Evolutionary conservation across 176 grass and related monocot genomes (phyloP).

Genomic region (Musa schizocarpa): DNA sequence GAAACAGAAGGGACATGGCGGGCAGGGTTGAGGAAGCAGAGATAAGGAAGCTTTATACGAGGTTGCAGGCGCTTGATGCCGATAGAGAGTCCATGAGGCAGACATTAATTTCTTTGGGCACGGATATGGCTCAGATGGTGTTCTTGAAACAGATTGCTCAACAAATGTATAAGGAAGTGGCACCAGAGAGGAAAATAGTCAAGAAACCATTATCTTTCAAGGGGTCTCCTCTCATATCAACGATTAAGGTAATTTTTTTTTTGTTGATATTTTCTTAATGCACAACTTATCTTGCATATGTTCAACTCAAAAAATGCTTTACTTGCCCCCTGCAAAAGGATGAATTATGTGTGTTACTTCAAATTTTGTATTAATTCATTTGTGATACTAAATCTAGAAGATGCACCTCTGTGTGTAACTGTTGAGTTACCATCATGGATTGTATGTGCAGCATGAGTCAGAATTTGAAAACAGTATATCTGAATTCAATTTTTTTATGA

Average conservation of each 20-base stretch:
- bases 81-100: slow-evolving; percentile 71
- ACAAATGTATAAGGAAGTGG: slow-evolving; percentile 35
- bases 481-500: background rate
- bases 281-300: background rate
- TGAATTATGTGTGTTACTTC: no score
- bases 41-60: slow-evolving; percentile 51
- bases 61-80: slow-evolving; percentile 54
- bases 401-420: background rate
- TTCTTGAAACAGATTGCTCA: slow-evolving; percentile 63
- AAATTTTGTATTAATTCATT: background rate
- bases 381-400: no score
- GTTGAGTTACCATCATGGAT: background rate
- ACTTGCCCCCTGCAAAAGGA: no score
- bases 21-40: slow-evolving; percentile 34
- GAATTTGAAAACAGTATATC: background rate
- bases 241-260: slow-evolving; percentile 56
- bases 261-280: background rate
- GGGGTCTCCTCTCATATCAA: slow-evolving; percentile 33
- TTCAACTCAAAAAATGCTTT: background rate
- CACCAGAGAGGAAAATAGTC: slow-evolving; percentile 25
- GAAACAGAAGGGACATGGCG: slow-evolving; percentile 14
- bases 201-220: slow-evolving; percentile 31
- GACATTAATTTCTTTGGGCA: slow-evolving; percentile 53
- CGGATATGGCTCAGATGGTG: slow-evolving; percentile 49
- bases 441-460: background rate